These are phyloP conservation scores for Xylariaceae sp. DNA, from an alignment of 2,329 filamentous ascomycete species.

Conservation along the genomic window DNA sequence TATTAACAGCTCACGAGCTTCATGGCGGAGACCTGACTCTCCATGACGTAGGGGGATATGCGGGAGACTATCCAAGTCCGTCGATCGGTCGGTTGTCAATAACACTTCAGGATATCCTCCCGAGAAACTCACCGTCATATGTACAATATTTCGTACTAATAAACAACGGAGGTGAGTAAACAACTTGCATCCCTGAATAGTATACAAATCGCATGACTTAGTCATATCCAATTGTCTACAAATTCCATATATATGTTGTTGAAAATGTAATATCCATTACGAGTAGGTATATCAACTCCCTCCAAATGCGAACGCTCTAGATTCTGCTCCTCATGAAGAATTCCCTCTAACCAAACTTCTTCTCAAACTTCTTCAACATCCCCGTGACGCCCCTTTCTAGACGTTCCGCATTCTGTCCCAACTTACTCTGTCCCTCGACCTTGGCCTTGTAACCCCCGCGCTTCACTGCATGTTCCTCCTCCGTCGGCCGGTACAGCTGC, in stretches of 20 bases:
- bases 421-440: conserved; percentile 41
- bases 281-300: background rate
- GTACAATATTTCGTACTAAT: background rate
- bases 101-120: no score
- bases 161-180: background rate
- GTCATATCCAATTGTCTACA: no score
- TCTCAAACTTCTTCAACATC: conserved; percentile 74
- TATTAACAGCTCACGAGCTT: no score
- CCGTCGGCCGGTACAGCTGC: conserved; percentile 64
- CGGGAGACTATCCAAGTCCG: no score
- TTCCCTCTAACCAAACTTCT: conserved; percentile 56
- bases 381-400: conserved; percentile 66
- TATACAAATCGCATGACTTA: background rate
- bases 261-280: no score
- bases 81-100: no score
- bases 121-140: background rate
- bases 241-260: no score
- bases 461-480: conserved; percentile 47
- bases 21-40: no score
- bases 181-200: background rate
- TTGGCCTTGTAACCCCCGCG: conserved; percentile 38
- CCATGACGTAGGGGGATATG: no score
- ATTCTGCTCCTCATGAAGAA: background rate
- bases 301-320: background rate
- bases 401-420: conserved; percentile 61